Evolutionary conservation across 202 grass and related monocot species (phyloP).

Genomic region (Eragrostis tef): DNA sequence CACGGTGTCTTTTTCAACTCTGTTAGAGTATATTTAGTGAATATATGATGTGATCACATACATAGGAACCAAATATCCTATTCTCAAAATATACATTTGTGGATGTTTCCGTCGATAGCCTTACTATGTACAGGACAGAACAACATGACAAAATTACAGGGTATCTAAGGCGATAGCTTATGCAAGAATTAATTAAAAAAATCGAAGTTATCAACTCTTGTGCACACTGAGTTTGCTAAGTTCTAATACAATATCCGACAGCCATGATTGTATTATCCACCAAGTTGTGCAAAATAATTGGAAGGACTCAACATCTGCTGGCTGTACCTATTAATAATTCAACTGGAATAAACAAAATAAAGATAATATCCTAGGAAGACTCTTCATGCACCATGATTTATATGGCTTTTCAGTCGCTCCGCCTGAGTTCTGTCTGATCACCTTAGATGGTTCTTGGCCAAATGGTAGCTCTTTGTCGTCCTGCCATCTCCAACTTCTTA

Average conservation of each 20-base stretch:
- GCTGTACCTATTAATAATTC: conserved; percentile 12
- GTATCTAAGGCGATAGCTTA: not conserved
- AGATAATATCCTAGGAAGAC: conserved; percentile 16
- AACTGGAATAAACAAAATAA: conserved; percentile 36
- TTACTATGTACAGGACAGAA: conserved; percentile 35
- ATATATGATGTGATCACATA: conserved; percentile 17
- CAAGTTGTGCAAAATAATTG: conserved; percentile 20
- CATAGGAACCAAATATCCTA: conserved; percentile 2
- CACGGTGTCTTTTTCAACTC: conserved; percentile 26
- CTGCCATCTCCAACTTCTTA: conserved; percentile 24
- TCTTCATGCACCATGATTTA: conserved; percentile 24
- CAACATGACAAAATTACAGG: conserved; percentile 11
- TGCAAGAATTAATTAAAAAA: not conserved
- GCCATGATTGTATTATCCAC: conserved; percentile 10
- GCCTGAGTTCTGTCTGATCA: not conserved
- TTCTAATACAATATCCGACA: conserved; percentile 5
- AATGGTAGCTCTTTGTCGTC: conserved; percentile 48
- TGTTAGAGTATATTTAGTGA: conserved; percentile 21
- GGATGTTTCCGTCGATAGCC: conserved; percentile 26
- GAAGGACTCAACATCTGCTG: not conserved
- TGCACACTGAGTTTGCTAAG: conserved; percentile 22
- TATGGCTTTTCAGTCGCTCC: conserved; percentile 22
- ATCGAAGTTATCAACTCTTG: conserved; percentile 11
- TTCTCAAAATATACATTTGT: conserved; percentile 20
- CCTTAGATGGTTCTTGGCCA: conserved; percentile 31